These are phyloP conservation scores for Metschnikowia drakensbergensis DNA, from an alignment of 805 yeast species.

Conservation along the genomic window DNA sequence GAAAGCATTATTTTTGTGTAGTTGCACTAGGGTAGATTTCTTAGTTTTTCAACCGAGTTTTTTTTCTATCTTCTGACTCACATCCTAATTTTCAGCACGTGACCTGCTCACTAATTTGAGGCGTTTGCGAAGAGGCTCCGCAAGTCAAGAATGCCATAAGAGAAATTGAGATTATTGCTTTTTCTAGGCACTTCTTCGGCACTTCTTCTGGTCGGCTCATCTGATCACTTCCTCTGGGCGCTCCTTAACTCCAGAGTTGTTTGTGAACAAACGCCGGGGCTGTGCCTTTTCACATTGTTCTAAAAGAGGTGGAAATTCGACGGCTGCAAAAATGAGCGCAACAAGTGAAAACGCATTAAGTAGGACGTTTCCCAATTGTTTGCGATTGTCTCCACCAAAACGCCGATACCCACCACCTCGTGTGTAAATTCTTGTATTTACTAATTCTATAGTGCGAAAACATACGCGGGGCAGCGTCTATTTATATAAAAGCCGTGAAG, in stretches of 20 bases:
- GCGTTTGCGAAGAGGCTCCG: not conserved
- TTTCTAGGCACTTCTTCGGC: not conserved
- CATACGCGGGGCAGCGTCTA: not conserved
- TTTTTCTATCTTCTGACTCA: slow-evolving; percentile 1
- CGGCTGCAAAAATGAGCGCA: not conserved
- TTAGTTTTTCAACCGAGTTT: not conserved
- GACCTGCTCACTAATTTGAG: not conserved
- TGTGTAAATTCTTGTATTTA: too few relatives aligned
- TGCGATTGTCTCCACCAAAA: too few relatives aligned
- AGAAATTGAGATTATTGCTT: not conserved
- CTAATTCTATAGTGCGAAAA: too few relatives aligned
- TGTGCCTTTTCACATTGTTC: too few relatives aligned
- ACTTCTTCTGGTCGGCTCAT: too few relatives aligned
- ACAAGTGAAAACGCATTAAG: not conserved
- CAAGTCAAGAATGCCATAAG: not conserved
- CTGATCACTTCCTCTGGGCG: too few relatives aligned
- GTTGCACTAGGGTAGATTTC: not conserved
- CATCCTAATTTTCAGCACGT: not conserved
- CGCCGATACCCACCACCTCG: too few relatives aligned
- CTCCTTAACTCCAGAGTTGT: too few relatives aligned
- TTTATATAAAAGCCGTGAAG: not conserved
- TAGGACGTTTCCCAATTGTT: too few relatives aligned
- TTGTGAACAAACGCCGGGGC: too few relatives aligned
- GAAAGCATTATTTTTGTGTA: slow-evolving; percentile 25
- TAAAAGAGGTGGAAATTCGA: not conserved